Conservation (phyloP, 2,329 filamentous ascomycete species). For the Pseudocercospora eumusae region DNA sequence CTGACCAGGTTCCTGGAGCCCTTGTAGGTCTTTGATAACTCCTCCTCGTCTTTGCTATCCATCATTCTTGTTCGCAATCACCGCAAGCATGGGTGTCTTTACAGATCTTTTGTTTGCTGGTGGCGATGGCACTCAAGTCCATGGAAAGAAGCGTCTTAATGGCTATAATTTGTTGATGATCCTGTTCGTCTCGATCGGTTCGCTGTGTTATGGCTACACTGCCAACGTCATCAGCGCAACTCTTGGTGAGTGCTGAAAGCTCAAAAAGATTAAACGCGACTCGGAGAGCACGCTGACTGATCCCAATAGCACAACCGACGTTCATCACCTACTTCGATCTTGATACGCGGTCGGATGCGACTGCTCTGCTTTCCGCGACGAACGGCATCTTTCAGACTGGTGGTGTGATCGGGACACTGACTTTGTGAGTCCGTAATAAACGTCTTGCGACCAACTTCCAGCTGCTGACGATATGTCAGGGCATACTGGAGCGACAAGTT, state of each 20-base stretch:
- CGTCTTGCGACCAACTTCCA: neutral
- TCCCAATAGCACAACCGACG: slow-evolving; percentile 23
- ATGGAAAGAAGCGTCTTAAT: slow-evolving; percentile 14
- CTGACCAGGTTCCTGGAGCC: neutral
- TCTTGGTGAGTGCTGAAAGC: slow-evolving; percentile 14
- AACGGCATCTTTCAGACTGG: slow-evolving; percentile 32
- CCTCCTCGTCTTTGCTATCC: neutral
- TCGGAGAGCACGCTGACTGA: slow-evolving; percentile 4
- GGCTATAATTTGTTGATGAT: slow-evolving; percentile 28
- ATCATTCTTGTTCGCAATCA: neutral
- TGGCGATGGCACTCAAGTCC: slow-evolving; percentile 1
- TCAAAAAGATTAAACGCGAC: neutral
- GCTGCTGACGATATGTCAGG: neutral
- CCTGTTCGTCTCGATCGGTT: slow-evolving; percentile 25
- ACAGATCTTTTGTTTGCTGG: slow-evolving; percentile 4
- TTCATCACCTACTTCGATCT: slow-evolving; percentile 31
- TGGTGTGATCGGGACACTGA: slow-evolving; percentile 27
- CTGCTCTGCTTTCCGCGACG: slow-evolving; percentile 24
- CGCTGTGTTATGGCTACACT: slow-evolving; percentile 24
- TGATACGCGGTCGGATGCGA: slow-evolving; percentile 27
- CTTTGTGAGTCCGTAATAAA: slow-evolving; percentile 10
- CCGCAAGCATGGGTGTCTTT: neutral
- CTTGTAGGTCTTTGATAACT: neutral
- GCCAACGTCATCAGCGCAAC: slow-evolving; percentile 28
- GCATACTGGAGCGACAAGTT: slow-evolving; percentile 26